These are phyloP conservation scores for Leishmania arabica DNA, from an alignment of 208 protist species.

Conservation along the genomic window DNA sequence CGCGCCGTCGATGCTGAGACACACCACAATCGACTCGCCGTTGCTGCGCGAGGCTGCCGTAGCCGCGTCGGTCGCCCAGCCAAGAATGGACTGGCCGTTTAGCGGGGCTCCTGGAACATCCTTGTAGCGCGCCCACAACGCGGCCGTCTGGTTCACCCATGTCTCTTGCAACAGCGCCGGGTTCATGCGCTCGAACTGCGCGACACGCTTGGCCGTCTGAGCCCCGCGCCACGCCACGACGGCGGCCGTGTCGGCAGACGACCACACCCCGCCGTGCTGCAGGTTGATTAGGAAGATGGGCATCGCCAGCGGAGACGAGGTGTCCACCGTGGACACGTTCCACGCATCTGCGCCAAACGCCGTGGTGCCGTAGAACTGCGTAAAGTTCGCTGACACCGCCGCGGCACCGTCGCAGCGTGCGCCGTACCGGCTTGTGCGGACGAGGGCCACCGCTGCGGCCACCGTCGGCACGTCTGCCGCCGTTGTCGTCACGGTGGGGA, in stretches of 20 bases:
- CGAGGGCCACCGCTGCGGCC: conserved; percentile 50
- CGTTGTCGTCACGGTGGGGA: background rate
- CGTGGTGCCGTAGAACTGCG: background rate
- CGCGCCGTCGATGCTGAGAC: conserved; percentile 57
- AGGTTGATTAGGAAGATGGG: conserved; percentile 63
- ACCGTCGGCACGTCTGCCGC: conserved; percentile 31
- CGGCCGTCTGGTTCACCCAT: conserved; percentile 28
- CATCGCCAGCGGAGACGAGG: conserved; percentile 28
- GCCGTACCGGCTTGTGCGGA: conserved; percentile 53
- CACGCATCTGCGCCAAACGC: background rate
- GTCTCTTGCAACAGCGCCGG: background rate
- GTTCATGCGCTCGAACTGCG: conserved; percentile 23
- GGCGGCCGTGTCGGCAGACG: conserved; percentile 16
- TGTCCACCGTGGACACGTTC: background rate
- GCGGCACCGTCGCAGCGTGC: conserved; percentile 39
- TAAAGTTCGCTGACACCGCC: conserved; percentile 16
- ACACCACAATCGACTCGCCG: conserved; percentile 54
- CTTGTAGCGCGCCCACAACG: conserved; percentile 21
- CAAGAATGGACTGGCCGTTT: conserved; percentile 20
- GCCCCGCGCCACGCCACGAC: conserved; percentile 13
- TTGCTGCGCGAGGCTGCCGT: conserved; percentile 25
- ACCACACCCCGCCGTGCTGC: conserved; percentile 30
- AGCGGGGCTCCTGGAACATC: conserved; percentile 13
- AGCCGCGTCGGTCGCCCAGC: conserved; percentile 14
- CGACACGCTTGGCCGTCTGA: conserved; percentile 1